A percentile compares a stretch with the other conserved stretches of the same genome.
Evolutionary conservation across 2,329 filamentous ascomycete species (phyloP).

Genomic region (Exophiala viscosa): DNA sequence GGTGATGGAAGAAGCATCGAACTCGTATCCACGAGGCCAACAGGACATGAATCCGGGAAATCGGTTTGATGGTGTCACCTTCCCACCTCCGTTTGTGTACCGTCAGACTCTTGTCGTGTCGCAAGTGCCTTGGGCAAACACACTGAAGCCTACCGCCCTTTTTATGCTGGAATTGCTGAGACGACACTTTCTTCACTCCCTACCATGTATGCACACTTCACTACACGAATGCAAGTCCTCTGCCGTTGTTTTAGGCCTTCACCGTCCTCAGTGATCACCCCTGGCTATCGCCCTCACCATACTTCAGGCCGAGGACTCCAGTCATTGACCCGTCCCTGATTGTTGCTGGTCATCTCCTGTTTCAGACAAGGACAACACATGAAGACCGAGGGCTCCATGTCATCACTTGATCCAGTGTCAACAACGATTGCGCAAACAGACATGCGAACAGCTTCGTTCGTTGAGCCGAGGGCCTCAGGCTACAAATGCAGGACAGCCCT

Average conservation of each 20-base stretch:
- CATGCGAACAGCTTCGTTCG: no score
- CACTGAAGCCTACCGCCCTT: background rate
- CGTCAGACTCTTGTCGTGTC: background rate
- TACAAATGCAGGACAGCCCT: no score
- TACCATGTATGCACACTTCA: background rate
- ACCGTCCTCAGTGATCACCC: background rate
- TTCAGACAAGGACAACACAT: no score
- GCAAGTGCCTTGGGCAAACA: background rate
- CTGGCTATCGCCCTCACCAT: background rate
- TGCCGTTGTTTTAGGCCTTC: background rate
- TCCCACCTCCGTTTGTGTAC: constrained; percentile 7
- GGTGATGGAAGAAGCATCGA: background rate
- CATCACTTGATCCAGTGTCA: no score
- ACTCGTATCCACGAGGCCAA: constrained; percentile 1
- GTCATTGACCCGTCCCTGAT: background rate
- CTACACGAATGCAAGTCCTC: background rate
- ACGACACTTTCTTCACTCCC: background rate
- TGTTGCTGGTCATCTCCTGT: no score
- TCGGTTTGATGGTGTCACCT: constrained; percentile 2
- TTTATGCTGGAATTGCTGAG: background rate
- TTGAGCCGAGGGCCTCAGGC: no score
- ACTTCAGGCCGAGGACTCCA: background rate
- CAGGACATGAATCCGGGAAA: constrained; percentile 1
- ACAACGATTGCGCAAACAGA: no score
- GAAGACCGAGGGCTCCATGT: no score